Evolutionary conservation across 805 yeast genomes (phyloP).

Genomic region (Hanseniaspora osmophila): DNA sequence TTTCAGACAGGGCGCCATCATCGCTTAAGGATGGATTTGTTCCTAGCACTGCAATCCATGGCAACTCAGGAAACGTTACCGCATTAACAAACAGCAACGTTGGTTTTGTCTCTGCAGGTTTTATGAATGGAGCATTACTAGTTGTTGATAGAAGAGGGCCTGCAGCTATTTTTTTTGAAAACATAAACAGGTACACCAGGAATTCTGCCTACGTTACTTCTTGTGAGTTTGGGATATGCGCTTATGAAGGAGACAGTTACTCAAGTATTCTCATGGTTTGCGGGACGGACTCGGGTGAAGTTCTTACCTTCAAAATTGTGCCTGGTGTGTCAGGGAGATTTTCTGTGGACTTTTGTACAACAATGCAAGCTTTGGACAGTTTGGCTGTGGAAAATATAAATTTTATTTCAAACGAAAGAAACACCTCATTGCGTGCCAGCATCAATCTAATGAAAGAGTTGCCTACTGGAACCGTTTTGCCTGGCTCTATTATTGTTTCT

Average conservation of each 20-base stretch:
- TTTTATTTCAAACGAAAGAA: constrained; percentile 44
- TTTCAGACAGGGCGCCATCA: constrained; percentile 39
- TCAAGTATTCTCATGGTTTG: constrained; percentile 60
- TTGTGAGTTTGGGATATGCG: constrained; percentile 62
- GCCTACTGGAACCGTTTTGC: constrained; percentile 44
- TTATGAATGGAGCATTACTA: constrained; percentile 56
- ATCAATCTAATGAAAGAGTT: constrained; percentile 42
- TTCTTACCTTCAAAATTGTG: constrained; percentile 46
- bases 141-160: constrained; percentile 76
- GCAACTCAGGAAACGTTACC: constrained; percentile 37
- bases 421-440: constrained; percentile 52
- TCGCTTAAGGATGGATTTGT: constrained; percentile 44
- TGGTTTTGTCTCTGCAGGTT: constrained; percentile 77
- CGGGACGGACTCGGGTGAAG: constrained; percentile 68
- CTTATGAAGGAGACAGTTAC: constrained; percentile 48
- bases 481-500: constrained; percentile 45
- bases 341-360: constrained; percentile 36
- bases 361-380: constrained; percentile 32
- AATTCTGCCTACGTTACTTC: constrained; percentile 32
- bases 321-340: constrained; percentile 55
- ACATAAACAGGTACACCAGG: constrained; percentile 15
- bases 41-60: constrained; percentile 36
- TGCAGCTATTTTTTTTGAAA: constrained; percentile 40
- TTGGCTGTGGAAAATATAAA: constrained; percentile 39
- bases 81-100: constrained; percentile 54